Percentiles rank a stretch among this genome's conserved stretches.
Conservation (phyloP, 768 basidiomycete genomes). For the Hypsizygus marmoreus region DNA sequence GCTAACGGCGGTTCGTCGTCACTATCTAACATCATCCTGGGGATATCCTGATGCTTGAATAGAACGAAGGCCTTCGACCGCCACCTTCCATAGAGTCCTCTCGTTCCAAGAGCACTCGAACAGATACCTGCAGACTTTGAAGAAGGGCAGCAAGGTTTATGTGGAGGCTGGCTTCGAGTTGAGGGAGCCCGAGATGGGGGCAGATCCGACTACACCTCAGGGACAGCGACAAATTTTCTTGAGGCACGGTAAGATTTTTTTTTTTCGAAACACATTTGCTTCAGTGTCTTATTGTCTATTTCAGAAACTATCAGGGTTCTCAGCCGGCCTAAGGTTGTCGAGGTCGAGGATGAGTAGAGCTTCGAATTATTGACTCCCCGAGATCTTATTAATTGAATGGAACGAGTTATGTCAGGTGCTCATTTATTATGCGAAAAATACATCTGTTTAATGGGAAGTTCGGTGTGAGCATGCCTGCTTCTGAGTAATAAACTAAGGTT, state of each 20-base stretch:
- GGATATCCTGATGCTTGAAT: conserved; percentile 1
- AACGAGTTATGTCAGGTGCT: not conserved
- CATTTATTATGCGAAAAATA: not conserved
- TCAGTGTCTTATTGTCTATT: conserved; percentile 6
- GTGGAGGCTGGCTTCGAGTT: conserved; percentile 82
- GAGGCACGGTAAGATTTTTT: conserved; percentile 60
- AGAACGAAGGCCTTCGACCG: conserved; percentile 55
- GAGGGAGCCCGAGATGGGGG: conserved; percentile 65
- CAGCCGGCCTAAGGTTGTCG: conserved; percentile 16
- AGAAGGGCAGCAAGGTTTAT: conserved; percentile 74
- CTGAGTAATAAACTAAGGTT: no score
- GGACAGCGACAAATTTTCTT: conserved; percentile 85
- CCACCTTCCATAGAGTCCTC: conserved; percentile 78
- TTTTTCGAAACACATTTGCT: not conserved
- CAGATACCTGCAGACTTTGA: conserved; percentile 63
- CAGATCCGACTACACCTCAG: conserved; percentile 66
- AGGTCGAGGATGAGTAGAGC: conserved; percentile 17
- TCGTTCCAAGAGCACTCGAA: conserved; percentile 69
- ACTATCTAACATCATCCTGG: not conserved
- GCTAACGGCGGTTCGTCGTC: conserved; percentile 61
- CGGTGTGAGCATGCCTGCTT: no score
- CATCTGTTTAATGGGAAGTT: not conserved
- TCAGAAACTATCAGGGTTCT: conserved; percentile 60
- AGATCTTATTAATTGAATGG: not conserved
- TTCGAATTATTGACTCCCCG: not conserved